A percentile compares a stretch with the other conserved stretches of the same genome.
Evolutionary conservation across 2,329 filamentous ascomycete species (phyloP).

Genomic region (Mycosphaerelloides madeirae): DNA sequence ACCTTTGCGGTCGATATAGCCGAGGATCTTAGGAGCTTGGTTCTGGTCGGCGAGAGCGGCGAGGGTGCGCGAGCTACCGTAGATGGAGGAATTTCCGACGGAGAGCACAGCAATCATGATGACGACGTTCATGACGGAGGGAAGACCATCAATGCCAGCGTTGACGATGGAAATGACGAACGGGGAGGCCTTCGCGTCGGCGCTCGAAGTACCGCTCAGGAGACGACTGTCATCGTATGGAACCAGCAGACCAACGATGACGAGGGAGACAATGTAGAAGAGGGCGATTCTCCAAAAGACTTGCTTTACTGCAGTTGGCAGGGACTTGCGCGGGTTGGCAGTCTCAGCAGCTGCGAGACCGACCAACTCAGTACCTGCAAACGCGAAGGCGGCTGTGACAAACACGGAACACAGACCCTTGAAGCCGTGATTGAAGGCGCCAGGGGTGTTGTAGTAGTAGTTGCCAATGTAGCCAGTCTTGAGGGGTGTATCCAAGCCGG

Average conservation of each 20-base stretch:
- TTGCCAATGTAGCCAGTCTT: constrained; percentile 54
- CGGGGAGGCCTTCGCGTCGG: constrained; percentile 49
- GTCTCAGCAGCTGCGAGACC: constrained; percentile 54
- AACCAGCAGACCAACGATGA: constrained; percentile 32
- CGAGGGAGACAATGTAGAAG: constrained; percentile 33
- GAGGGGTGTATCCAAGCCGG: constrained; percentile 30
- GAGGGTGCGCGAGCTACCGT: constrained; percentile 72
- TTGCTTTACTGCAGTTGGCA: constrained; percentile 33
- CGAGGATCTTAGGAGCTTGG: constrained; percentile 54
- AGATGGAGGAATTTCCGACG: constrained; percentile 54
- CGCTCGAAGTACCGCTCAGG: constrained; percentile 31
- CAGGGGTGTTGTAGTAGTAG: constrained; percentile 41
- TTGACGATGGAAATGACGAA: constrained; percentile 62
- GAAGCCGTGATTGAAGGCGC: constrained; percentile 53
- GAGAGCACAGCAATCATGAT: constrained; percentile 59
- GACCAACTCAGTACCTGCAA: constrained; percentile 60
- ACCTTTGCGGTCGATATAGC: constrained; percentile 69
- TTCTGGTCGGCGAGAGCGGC: constrained; percentile 73
- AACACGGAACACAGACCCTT: constrained; percentile 62
- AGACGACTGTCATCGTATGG: constrained; percentile 31
- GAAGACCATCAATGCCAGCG: constrained; percentile 57
- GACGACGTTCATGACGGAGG: constrained; percentile 63
- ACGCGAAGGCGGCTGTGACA: constrained; percentile 60
- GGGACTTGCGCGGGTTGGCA: constrained; percentile 46
- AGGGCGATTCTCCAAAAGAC: constrained; percentile 34